Evolutionary conservation across 2,329 filamentous ascomycete genomes (phyloP).

Genomic region (Aspergillus novofumigatus): DNA sequence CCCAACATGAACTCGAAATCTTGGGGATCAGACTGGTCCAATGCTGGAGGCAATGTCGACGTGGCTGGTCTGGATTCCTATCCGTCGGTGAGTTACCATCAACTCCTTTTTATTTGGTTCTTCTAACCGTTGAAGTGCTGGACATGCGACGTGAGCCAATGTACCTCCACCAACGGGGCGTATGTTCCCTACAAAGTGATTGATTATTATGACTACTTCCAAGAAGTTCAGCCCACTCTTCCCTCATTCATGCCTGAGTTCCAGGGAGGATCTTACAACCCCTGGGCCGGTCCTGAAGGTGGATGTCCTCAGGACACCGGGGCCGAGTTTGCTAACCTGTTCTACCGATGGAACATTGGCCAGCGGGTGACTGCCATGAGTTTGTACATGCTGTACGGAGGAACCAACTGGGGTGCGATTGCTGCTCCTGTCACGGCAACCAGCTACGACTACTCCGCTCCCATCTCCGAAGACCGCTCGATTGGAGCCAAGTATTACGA

Average conservation of each 20-base stretch:
- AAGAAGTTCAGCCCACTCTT: constrained; percentile 37
- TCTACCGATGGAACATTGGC: constrained; percentile 60
- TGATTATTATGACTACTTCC: constrained; percentile 47
- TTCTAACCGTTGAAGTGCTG: constrained; percentile 57
- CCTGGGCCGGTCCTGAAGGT: constrained; percentile 58
- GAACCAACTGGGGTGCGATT: constrained; percentile 60
- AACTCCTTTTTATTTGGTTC: neutral
- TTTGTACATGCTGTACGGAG: constrained; percentile 63
- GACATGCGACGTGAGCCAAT: constrained; percentile 60
- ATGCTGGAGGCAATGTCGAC: constrained; percentile 46
- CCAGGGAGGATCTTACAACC: constrained; percentile 58
- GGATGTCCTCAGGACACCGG: constrained; percentile 53
- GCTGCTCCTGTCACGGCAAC: constrained; percentile 56
- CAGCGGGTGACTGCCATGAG: constrained; percentile 58
- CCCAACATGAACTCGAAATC: constrained; percentile 56
- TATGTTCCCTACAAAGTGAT: constrained; percentile 53
- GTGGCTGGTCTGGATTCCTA: constrained; percentile 28
- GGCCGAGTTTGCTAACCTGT: constrained; percentile 59
- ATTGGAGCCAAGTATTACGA: constrained; percentile 60
- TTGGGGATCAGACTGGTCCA: constrained; percentile 59
- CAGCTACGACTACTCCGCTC: constrained; percentile 62
- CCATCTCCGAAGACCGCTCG: constrained; percentile 55
- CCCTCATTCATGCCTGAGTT: constrained; percentile 58
- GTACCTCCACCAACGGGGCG: constrained; percentile 56
- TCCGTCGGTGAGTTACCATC: constrained; percentile 49